phyloP scores from a whole-genome alignment of 1,284 basidiomycete species.

The Coniophora puteana region DNA sequence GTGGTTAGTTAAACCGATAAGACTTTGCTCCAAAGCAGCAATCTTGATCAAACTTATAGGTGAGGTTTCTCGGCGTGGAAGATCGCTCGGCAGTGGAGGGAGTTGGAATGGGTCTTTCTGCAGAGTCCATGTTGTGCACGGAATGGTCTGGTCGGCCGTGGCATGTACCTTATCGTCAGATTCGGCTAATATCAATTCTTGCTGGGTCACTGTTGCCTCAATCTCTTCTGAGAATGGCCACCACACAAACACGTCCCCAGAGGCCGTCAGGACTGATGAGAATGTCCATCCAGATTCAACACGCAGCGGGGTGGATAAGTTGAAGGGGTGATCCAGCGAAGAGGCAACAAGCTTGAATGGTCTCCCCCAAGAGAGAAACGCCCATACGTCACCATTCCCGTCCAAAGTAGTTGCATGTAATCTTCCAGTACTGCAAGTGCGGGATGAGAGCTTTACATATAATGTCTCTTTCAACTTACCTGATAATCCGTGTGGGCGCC shows the following conservation, averaged over 20 bases:
- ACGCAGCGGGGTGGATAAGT: constrained; percentile 55
- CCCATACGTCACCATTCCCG: constrained; percentile 57
- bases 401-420: constrained; percentile 70
- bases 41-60: constrained; percentile 67
- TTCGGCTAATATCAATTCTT: constrained; percentile 38
- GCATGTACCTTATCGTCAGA: constrained; percentile 42
- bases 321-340: constrained; percentile 39
- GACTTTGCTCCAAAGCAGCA: constrained; percentile 61
- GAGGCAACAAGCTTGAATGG: constrained; percentile 60
- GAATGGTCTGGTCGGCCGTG: constrained; percentile 40
- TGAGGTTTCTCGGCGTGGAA: constrained; percentile 32
- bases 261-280: constrained; percentile 64
- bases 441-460: not conserved
- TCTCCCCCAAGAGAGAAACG: constrained; percentile 68
- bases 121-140: constrained; percentile 59
- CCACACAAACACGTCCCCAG: constrained; percentile 73
- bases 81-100: constrained; percentile 44
- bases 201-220: constrained; percentile 32
- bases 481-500: constrained; percentile 52
- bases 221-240: constrained; percentile 59
- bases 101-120: constrained; percentile 48
- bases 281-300: constrained; percentile 82
- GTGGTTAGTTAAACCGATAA: constrained; percentile 75
- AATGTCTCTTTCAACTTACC: constrained; percentile 34
- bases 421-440: constrained; percentile 59